These are phyloP conservation scores for Nakaseomyces delphensis DNA, from an alignment of 1,139 yeast species.

Conservation along the genomic window DNA sequence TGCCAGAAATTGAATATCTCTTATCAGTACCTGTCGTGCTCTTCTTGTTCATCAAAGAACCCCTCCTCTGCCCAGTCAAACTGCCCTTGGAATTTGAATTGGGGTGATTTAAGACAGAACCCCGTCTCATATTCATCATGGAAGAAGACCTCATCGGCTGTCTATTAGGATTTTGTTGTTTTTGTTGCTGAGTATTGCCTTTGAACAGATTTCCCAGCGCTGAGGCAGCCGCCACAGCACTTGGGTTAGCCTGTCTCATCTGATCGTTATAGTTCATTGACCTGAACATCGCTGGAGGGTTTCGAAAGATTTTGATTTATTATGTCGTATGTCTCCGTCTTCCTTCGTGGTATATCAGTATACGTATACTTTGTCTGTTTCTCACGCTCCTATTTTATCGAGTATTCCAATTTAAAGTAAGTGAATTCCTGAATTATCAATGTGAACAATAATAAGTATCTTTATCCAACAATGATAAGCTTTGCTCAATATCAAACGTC, in stretches of 20 bases:
- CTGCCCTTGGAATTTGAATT: not conserved
- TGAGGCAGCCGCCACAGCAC: slow-evolving; percentile 41
- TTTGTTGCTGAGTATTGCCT: slow-evolving; percentile 25
- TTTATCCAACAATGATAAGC: too few species aligned
- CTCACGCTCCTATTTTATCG: too few species aligned
- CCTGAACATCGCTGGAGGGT: slow-evolving; percentile 4
- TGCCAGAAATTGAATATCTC: not conserved
- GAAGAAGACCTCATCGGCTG: slow-evolving; percentile 16
- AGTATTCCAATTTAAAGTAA: too few species aligned
- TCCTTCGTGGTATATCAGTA: too few species aligned
- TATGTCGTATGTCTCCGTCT: too few species aligned
- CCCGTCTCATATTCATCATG: slow-evolving; percentile 8
- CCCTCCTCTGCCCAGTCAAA: slow-evolving; percentile 1
- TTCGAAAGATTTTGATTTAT: not conserved
- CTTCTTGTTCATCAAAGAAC: slow-evolving; percentile 2
- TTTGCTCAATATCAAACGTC: too few species aligned
- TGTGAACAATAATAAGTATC: too few species aligned
- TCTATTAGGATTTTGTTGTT: slow-evolving; percentile 11
- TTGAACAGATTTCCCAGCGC: slow-evolving; percentile 33
- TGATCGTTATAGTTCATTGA: slow-evolving; percentile 7
- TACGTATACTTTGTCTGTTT: too few species aligned
- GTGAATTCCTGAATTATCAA: too few species aligned
- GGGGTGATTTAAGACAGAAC: slow-evolving; percentile 1
- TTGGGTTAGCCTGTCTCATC: slow-evolving; percentile 22
- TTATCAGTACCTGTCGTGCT: not conserved